A percentile compares a stretch with the other conserved stretches of the same genome.
Conservation (phyloP, 2,329 filamentous ascomycete species). For the Penicillium hesseltinei region DNA sequence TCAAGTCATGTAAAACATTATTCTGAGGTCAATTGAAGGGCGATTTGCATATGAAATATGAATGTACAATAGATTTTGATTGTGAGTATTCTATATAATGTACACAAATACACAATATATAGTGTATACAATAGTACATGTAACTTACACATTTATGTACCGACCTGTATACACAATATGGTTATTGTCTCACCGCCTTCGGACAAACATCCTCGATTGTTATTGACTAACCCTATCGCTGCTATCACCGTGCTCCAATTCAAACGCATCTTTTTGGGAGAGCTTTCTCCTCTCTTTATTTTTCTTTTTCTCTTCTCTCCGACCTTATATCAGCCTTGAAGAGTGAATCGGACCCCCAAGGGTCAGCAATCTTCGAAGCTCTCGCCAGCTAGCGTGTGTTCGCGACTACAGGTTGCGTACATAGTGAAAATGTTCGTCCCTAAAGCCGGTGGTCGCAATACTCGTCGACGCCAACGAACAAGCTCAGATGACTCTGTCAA, state of each 20-base stretch:
- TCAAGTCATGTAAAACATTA: neutral
- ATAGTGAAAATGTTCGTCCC: conserved; percentile 40
- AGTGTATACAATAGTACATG: neutral
- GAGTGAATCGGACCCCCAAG: neutral
- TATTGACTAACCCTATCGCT: conserved; percentile 11
- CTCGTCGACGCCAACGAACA: conserved; percentile 41
- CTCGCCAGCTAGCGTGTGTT: conserved; percentile 6
- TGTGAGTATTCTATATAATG: neutral
- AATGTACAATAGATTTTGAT: neutral
- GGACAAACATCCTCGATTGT: conserved; percentile 15
- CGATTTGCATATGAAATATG: too few species aligned
- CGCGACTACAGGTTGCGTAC: neutral
- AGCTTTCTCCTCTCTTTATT: neutral
- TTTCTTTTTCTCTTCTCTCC: neutral
- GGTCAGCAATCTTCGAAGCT: conserved; percentile 2
- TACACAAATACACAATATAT: neutral
- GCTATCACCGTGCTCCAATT: conserved; percentile 9
- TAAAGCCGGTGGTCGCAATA: conserved; percentile 35
- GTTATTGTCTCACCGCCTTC: conserved; percentile 12
- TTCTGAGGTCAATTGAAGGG: neutral
- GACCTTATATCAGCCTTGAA: neutral
- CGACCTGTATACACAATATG: neutral
- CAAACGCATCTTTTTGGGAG: conserved; percentile 1
- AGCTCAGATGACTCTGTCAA: conserved; percentile 47
- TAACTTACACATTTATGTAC: neutral